Base-by-base conservation (phyloP, 768 basidiomycete species). In the Daedaleopsis sinensis region DNA sequence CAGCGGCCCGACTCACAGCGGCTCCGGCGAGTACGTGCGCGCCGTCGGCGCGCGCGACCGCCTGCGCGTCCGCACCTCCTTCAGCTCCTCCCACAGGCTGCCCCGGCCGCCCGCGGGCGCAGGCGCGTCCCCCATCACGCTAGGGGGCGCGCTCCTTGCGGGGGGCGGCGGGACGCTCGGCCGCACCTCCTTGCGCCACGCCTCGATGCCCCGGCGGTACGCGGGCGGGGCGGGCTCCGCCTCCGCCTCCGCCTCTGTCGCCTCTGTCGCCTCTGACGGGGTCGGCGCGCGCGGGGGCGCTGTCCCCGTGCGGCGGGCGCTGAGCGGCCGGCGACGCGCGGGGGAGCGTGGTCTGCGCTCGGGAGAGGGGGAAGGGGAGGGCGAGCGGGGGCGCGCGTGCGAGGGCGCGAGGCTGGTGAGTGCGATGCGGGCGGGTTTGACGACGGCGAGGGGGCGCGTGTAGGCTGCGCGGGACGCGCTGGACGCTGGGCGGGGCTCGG, bases 41-140 rank as follows among this genome's bases (percentile, higher is more conserved):
- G 78, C 77, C 19, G 82, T 83, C 42, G 76, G 75, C 52, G 80
- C 77, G 42, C 78, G 76, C 59, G 83, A 75, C 70, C 78, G 79
- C 59, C 76, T 75, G 64, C 77, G 80, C 55, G 84, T 75, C 65
- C 77, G 80, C 55, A 84, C 75, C 58, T 81, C 79, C 68, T 77
- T 78, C 24, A 87, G 73, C 65, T 87, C 86, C 46, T 76, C 77
- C 84, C 85, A 86, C 61, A 87, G 68, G 58, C 76, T 77, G 65
- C 80, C 79, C 64, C 81, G 69, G 63, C 73, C 75, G 7, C 37
- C 23, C 64, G 79, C 78, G n/a, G n/a, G n/a, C 63, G 80, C 68
- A 44, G 79, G 79, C 15, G 73, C 76, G 7, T 68, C 77, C 21
- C 68, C 70, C 15, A 59, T 65, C 27, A 73, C 72, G 63, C 72